Percentiles rank a stretch among this genome's conserved stretches.
Conservation (phyloP, 495 filamentous ascomycete genomes). For the Beverwykella pulmonaria region DNA sequence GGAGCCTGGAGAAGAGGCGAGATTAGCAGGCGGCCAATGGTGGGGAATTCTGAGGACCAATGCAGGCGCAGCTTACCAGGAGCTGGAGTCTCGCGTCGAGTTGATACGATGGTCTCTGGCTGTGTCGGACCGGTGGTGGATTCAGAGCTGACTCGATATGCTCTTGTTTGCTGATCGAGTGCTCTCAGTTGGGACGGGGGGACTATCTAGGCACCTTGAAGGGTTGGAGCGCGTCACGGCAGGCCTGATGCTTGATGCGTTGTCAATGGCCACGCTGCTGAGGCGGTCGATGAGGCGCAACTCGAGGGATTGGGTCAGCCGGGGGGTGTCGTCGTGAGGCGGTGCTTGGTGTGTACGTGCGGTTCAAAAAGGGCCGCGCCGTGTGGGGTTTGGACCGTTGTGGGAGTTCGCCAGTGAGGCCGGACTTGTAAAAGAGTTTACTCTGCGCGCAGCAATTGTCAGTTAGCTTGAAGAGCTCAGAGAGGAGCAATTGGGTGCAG, state of each 20-base stretch:
- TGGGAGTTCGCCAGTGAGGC: conserved; percentile 25
- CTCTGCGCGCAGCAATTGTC: conserved; percentile 24
- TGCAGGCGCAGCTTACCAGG: conserved; percentile 25
- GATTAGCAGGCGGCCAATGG: conserved; percentile 35
- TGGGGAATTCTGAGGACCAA: conserved; percentile 19
- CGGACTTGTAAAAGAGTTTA: conserved; percentile 19
- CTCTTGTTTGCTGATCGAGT: conserved; percentile 37
- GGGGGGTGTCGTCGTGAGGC: conserved; percentile 19
- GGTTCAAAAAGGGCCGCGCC: conserved; percentile 32
- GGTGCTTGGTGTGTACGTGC: conserved; percentile 25
- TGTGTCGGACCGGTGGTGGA: conserved; percentile 9
- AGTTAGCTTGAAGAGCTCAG: conserved; percentile 33
- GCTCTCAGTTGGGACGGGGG: conserved; percentile 23
- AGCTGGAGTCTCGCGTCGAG: conserved; percentile 20
- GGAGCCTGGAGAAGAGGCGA: conserved; percentile 34
- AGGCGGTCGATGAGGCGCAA: conserved; percentile 31
- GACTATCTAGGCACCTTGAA: conserved; percentile 27
- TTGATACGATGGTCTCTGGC: conserved; percentile 27
- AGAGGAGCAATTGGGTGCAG: conserved; percentile 38
- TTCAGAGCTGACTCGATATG: conserved; percentile 28
- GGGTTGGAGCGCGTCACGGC: conserved; percentile 36
- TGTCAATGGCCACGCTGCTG: conserved; percentile 42
- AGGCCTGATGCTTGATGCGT: conserved; percentile 40
- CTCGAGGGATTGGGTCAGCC: conserved; percentile 15
- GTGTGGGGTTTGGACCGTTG: conserved; percentile 36